Percentiles rank a stretch among this genome's conserved stretches.
phyloP scores from a whole-genome alignment of 306 rosid genomes.

The Cicer chorassanicum region DNA sequence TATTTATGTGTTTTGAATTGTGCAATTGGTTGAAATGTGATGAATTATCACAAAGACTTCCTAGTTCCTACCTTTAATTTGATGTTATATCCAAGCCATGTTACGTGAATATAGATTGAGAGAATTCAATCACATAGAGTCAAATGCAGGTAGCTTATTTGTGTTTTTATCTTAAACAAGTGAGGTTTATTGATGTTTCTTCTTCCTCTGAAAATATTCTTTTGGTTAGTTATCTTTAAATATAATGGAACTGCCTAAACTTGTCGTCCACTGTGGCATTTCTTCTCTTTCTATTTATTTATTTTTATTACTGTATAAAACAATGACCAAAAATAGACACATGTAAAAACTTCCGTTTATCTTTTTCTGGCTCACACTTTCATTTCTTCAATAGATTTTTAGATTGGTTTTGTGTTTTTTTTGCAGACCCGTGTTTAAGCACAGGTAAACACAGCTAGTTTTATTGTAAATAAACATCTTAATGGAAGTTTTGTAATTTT shows the following conservation, averaged over 20 bases:
- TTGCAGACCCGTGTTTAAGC: neutral
- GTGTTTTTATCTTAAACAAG: conserved; percentile 14
- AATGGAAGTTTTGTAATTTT: conserved; percentile 8
- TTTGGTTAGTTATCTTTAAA: conserved; percentile 25
- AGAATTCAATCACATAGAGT: conserved; percentile 22
- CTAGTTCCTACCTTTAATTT: conserved; percentile 25
- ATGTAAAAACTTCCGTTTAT: neutral
- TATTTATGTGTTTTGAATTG: conserved; percentile 27
- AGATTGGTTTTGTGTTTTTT: neutral
- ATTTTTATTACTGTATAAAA: conserved; percentile 1
- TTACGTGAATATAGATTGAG: conserved; percentile 39
- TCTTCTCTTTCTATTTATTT: neutral
- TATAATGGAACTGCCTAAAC: conserved; percentile 8
- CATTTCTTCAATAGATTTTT: neutral
- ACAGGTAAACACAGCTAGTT: neutral
- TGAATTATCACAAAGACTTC: conserved; percentile 33
- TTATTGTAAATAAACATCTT: conserved; percentile 12
- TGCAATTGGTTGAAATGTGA: conserved; percentile 27
- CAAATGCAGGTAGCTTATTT: conserved; percentile 28
- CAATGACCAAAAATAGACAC: neutral
- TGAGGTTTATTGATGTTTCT: conserved; percentile 16
- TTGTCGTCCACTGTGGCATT: neutral
- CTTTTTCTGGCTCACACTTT: neutral
- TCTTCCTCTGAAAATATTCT: conserved; percentile 11
- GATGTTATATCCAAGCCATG: conserved; percentile 30